Evolutionary conservation across 2,329 filamentous ascomycete genomes (phyloP).

Genomic region (Pseudogymnoascus sp.): DNA sequence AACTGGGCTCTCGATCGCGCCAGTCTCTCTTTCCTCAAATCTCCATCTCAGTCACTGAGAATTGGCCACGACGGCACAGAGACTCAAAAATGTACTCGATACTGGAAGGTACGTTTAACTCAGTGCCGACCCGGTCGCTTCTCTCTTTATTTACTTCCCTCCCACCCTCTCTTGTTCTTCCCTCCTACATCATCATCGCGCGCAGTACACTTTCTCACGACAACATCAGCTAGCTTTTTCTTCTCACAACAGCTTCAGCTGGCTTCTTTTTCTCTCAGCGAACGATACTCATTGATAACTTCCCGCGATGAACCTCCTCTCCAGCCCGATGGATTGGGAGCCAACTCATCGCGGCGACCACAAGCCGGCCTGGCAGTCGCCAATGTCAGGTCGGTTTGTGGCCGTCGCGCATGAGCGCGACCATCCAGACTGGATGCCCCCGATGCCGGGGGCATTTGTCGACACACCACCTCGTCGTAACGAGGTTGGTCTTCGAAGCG

Average conservation of each 20-base stretch:
- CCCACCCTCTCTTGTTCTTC: not conserved
- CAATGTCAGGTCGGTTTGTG: not conserved
- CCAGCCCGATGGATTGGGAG: conserved; percentile 2
- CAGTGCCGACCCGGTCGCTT: not conserved
- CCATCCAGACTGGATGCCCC: not conserved
- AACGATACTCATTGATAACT: not conserved
- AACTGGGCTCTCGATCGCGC: not conserved
- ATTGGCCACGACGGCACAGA: conserved; percentile 2
- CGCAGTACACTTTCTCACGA: not conserved
- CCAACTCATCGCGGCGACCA: not conserved
- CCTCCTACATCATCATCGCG: not conserved
- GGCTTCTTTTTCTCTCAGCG: not conserved
- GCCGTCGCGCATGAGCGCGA: not conserved
- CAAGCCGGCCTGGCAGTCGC: conserved; percentile 1
- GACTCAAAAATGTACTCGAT: conserved; percentile 5
- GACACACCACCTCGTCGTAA: not conserved
- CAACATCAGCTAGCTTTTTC: not conserved
- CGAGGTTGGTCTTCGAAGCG: not conserved
- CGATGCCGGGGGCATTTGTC: not conserved
- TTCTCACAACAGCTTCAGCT: not conserved
- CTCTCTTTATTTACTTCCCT: not conserved
- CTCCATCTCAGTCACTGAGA: conserved; percentile 1
- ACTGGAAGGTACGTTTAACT: not conserved
- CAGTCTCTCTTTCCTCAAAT: conserved; percentile 1
- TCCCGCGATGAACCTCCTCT: not conserved